Conservation (phyloP, 257 asterid genomes). For the Solanum raphanifolium region DNA sequence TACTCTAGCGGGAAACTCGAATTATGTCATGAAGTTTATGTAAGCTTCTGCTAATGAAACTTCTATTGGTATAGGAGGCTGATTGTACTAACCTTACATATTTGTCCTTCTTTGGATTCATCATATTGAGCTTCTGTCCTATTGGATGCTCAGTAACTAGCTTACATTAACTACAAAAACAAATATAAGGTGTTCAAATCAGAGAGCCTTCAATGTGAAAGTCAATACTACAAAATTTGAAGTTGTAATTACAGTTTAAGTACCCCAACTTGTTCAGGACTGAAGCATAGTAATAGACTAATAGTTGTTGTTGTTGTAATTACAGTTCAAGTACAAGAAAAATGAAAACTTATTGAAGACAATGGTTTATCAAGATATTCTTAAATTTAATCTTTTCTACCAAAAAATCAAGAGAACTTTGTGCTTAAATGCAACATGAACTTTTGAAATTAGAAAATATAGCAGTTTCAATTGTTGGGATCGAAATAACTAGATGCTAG, state of each 20-base stretch:
- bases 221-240: too few relatives aligned
- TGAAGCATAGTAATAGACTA: too few relatives aligned
- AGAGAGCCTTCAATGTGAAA: too few relatives aligned
- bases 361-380: not conserved
- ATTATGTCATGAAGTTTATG: too few relatives aligned
- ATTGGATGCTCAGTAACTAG: not conserved
- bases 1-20: too few relatives aligned
- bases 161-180: not conserved
- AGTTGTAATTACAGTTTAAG: too few relatives aligned
- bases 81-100: constrained; percentile 10
- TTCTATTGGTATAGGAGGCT: too few relatives aligned
- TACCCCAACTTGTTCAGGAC: too few relatives aligned
- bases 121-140: not conserved
- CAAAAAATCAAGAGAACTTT: not conserved
- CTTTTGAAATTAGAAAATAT: not conserved
- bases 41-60: too few relatives aligned
- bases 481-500: not conserved
- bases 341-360: not conserved
- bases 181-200: not conserved
- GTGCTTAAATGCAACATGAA: not conserved
- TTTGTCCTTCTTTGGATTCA: constrained; percentile 11
- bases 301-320: too few relatives aligned
- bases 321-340: not conserved
- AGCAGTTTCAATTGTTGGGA: not conserved
- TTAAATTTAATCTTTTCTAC: not conserved